These are phyloP conservation scores for Phytophthora foliorum DNA, from an alignment of 352 stramenopile genomes.

Conservation along the genomic window DNA sequence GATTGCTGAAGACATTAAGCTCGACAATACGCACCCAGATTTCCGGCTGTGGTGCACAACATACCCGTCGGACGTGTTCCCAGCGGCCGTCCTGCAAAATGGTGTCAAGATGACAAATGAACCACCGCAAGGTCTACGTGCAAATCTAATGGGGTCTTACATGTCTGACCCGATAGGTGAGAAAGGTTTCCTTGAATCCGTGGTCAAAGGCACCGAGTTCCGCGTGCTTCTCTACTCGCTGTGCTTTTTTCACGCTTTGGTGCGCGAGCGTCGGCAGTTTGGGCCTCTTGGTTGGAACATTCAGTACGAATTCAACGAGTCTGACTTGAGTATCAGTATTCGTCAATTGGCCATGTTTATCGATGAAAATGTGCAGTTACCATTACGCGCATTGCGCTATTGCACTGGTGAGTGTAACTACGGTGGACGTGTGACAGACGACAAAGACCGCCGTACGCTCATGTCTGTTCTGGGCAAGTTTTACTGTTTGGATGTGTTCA, in stretches of 20 bases:
- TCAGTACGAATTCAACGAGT: constrained; percentile 97
- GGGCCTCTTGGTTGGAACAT: constrained; percentile 96
- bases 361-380: constrained; percentile 91
- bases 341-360: constrained; percentile 94
- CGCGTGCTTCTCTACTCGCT: constrained; percentile 91
- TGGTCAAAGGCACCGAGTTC: constrained; percentile 85
- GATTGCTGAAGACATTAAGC: constrained; percentile 88
- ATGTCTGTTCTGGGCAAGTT: constrained; percentile 80
- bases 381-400: constrained; percentile 79
- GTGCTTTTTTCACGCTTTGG: constrained; percentile 93
- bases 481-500: constrained; percentile 78
- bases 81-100: constrained; percentile 94
- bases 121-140: constrained; percentile 91
- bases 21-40: constrained; percentile 83
- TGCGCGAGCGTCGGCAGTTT: constrained; percentile 94
- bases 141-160: constrained; percentile 94
- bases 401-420: constrained; percentile 91
- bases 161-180: constrained; percentile 93
- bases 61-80: constrained; percentile 95
- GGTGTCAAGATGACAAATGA: constrained; percentile 98
- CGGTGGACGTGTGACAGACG: constrained; percentile 86
- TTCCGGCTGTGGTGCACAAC: constrained; percentile 96
- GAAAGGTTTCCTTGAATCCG: constrained; percentile 88
- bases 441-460: constrained; percentile 85
- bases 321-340: constrained; percentile 93